Base-by-base conservation (phyloP, 768 basidiomycete species). In the Krasilnikovozyma curviuscula region DNA sequence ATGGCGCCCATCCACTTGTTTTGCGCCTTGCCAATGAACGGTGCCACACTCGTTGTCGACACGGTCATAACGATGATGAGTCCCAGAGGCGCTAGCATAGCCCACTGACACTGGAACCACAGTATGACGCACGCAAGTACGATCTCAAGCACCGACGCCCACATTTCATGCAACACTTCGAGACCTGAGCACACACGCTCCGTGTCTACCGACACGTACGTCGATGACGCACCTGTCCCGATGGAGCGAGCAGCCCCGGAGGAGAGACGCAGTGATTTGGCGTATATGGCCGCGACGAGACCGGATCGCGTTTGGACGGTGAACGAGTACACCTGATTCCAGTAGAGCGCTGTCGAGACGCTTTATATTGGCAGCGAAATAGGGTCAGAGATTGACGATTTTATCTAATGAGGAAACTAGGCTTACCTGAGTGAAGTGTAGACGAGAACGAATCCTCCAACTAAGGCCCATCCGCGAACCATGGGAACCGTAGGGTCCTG, bases 201-300 rank as follows among this genome's bases (percentile, higher is more conserved):
- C 5, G 32, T 37, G 25, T 50, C 49, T n/a, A 50, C 49, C 14
- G 32, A 35, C 41, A 50, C 38, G 21, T 43, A 44, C 34, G 49
- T 50, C 2, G 42, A 38, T 25, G 49, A 41, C 10, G 31, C 40
- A 18, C 42, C 49, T 25, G 34, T 31, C 7, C 49, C 49, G 3
- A 50, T 38, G 6, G 44, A 41, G 21, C 49, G 21, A 21, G 49
- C 49, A 3, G 49, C 42, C 13, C 23, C 28, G 8, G 49, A 44
- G 19, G 42, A 35, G 10, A 50, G 28, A 2, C 42, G 31, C 5
- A 50, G 32, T 3, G 49, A 21, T 24, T 50, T 50, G 24, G 18
- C 16, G 35, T 44, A 50, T 21, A 50, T 35, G 29, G 32, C 8
- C 12, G 31, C 41, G 13, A 50, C 34, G 23, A 49, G 40, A 13